phyloP scores from a whole-genome alignment of 1,139 yeast genomes.

The Scheffersomyces lignicola region DNA sequence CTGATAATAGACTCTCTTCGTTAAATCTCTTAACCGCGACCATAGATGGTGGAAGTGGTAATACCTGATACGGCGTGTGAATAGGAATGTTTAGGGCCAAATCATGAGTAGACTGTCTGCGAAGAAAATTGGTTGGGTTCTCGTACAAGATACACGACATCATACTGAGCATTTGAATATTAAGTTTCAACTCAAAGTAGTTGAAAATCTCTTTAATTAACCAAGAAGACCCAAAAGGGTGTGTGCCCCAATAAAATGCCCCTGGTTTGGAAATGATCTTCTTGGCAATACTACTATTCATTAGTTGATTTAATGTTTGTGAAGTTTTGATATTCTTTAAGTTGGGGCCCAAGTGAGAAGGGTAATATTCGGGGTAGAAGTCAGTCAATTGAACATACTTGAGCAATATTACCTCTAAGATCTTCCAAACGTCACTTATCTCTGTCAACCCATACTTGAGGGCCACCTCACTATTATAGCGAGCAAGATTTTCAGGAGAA shows the following conservation, averaged over 20 bases:
- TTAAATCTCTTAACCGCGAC: conserved; percentile 15
- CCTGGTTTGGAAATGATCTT: conserved; percentile 16
- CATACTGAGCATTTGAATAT: conserved; percentile 90
- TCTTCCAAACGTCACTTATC: conserved; percentile 75
- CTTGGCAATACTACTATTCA: conserved; percentile 18
- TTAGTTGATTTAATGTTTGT: conserved; percentile 19
- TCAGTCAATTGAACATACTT: conserved; percentile 25
- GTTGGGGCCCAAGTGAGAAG: conserved; percentile 10
- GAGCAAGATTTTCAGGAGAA: conserved; percentile 62
- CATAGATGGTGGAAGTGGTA: conserved; percentile 33
- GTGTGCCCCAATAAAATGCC: conserved; percentile 72
- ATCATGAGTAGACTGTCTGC: conserved; percentile 14
- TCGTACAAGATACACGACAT: conserved; percentile 68
- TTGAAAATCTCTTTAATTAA: conserved; percentile 62
- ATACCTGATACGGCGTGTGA: conserved; percentile 47
- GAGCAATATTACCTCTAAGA: conserved; percentile 50
- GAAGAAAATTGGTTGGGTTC: conserved; percentile 25
- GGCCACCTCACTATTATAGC: conserved; percentile 74
- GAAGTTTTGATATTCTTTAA: conserved; percentile 13
- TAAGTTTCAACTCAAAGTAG: conserved; percentile 63
- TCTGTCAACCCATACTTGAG: conserved; percentile 59
- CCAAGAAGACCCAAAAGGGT: conserved; percentile 80
- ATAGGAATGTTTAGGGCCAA: conserved; percentile 37
- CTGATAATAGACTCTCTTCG: conserved; percentile 13
- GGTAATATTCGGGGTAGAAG: conserved; percentile 15